A percentile compares a stretch with the other conserved stretches of the same genome.
phyloP scores from a whole-genome alignment of 1,139 yeast species.

The Meyerozyma athensensis region DNA sequence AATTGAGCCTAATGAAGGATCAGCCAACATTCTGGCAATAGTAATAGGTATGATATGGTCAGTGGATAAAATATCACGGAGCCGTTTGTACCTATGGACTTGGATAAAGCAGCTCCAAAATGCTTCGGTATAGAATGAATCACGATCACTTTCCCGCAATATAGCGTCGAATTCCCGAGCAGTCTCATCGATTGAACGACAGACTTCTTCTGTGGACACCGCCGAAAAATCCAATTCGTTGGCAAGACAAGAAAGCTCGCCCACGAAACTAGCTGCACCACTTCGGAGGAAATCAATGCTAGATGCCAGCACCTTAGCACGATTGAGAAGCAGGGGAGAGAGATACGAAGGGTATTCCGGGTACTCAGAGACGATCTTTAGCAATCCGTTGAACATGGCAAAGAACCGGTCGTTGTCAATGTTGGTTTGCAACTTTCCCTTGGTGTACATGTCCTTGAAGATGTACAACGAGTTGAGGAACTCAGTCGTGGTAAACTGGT shows the following conservation, averaged over 20 bases:
- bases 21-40: neutral
- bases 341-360: conserved; percentile 9
- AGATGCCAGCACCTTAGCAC: conserved; percentile 12
- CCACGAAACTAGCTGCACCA: conserved; percentile 22
- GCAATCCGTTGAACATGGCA: conserved; percentile 19
- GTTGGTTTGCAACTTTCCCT: conserved; percentile 16
- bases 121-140: neutral
- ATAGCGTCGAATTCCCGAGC: neutral
- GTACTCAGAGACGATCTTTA: conserved; percentile 7
- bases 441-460: conserved; percentile 23
- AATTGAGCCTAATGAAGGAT: neutral
- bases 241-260: conserved; percentile 23
- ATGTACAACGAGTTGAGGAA: conserved; percentile 25
- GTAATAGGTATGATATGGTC: neutral
- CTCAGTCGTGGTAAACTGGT: conserved; percentile 26
- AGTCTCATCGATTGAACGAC: conserved; percentile 2
- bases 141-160: neutral
- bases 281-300: conserved; percentile 16
- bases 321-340: conserved; percentile 14
- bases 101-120: conserved; percentile 16
- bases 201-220: conserved; percentile 4
- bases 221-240: conserved; percentile 19
- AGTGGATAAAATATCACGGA: conserved; percentile 18
- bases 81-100: conserved; percentile 22
- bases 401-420: conserved; percentile 17